Conservation (phyloP, 495 filamentous ascomycete species). For the Parmelia sp. region DNA sequence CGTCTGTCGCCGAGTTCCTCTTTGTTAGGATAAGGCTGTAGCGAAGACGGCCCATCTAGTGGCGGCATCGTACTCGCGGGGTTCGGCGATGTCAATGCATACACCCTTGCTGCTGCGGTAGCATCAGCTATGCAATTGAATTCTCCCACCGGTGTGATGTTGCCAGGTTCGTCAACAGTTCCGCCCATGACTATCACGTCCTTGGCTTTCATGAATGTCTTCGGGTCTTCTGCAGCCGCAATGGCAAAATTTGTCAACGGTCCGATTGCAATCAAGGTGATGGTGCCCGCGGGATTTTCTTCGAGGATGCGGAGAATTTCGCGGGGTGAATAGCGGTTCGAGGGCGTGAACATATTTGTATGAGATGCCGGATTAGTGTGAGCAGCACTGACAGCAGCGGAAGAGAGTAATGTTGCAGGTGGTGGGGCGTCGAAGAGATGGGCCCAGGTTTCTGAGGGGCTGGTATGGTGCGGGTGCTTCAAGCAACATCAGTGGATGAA, state of each 20-base stretch:
- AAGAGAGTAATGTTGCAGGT: slow-evolving; percentile 34
- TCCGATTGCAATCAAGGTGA: slow-evolving; percentile 84
- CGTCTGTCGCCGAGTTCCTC: slow-evolving; percentile 44
- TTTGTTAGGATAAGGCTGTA: slow-evolving; percentile 61
- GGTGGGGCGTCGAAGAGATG: slow-evolving; percentile 62
- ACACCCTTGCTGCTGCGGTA: slow-evolving; percentile 79
- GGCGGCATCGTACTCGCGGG: slow-evolving; percentile 69
- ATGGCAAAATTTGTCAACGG: slow-evolving; percentile 87
- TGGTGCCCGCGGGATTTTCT: slow-evolving; percentile 70
- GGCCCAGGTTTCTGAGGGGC: slow-evolving; percentile 74
- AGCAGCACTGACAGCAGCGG: slow-evolving; percentile 34
- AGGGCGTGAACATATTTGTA: slow-evolving; percentile 61
- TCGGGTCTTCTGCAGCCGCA: slow-evolving; percentile 76
- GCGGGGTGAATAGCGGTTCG: slow-evolving; percentile 61
- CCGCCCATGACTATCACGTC: slow-evolving; percentile 97
- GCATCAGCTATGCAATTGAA: slow-evolving; percentile 83
- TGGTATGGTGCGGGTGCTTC: slow-evolving; percentile 78
- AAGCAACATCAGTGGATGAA: slow-evolving; percentile 11
- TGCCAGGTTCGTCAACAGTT: slow-evolving; percentile 69
- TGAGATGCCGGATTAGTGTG: slow-evolving; percentile 32
- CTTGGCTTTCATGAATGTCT: slow-evolving; percentile 80
- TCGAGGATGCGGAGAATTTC: slow-evolving; percentile 80
- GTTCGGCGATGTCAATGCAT: slow-evolving; percentile 75
- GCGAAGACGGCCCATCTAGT: slow-evolving; percentile 29
- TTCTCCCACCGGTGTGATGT: slow-evolving; percentile 71